phyloP scores from a whole-genome alignment of 345 rosid species.

The Hypericum androsaemum region DNA sequence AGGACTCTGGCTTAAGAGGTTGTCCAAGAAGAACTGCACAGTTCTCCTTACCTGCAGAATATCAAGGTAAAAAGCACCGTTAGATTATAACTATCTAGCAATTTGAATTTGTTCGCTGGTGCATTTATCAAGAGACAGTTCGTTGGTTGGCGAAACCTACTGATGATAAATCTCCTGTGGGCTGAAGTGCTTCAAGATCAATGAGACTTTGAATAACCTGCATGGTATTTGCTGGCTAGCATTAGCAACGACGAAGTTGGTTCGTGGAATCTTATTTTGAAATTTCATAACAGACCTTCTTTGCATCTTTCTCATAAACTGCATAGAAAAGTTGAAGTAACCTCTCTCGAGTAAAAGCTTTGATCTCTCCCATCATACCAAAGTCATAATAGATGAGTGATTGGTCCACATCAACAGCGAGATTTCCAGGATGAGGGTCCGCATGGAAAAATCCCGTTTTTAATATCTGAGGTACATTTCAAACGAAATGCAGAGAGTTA shows the following conservation, averaged over 20 bases:
- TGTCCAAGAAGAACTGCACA: conserved; percentile 86
- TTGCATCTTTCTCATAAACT: conserved; percentile 89
- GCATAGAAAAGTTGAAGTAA: conserved; percentile 85
- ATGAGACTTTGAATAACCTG: conserved; percentile 79
- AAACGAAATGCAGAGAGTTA: conserved; percentile 7
- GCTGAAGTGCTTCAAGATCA: conserved; percentile 89
- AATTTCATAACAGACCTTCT: conserved; percentile 36
- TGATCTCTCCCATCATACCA: conserved; percentile 99
- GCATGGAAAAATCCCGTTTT: conserved; percentile 97
- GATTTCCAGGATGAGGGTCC: conserved; percentile 98
- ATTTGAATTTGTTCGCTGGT: too few relatives aligned
- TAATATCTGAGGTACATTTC: conserved; percentile 45
- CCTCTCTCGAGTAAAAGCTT: conserved; percentile 75
- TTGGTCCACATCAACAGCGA: conserved; percentile 78
- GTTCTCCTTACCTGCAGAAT: conserved; percentile 77
- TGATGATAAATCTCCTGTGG: conserved; percentile 89
- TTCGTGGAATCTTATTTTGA: too few relatives aligned
- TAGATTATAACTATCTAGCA: background rate
- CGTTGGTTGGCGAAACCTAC: conserved; percentile 24
- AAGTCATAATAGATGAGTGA: conserved; percentile 85
- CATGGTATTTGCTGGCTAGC: conserved; percentile 13
- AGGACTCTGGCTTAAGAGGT: conserved; percentile 62
- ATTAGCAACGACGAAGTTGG: too few relatives aligned
- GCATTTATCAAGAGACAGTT: conserved; percentile 3
- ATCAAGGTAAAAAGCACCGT: background rate